phyloP scores from a whole-genome alignment of 306 rosid species.

The Styphnolobium japonicum region DNA sequence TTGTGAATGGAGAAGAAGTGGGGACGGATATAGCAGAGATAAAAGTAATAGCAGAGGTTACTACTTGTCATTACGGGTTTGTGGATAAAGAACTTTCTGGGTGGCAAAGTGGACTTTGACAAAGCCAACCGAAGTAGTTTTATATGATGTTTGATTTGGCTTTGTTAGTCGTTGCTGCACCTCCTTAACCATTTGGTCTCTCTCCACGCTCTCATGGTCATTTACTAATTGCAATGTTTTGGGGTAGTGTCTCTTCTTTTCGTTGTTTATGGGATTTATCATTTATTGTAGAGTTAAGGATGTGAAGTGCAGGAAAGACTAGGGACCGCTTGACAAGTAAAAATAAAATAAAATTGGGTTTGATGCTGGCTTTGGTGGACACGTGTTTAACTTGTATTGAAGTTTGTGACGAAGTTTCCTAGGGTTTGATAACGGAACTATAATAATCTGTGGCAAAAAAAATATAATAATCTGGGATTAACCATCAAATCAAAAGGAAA shows the following conservation, averaged over 20 bases:
- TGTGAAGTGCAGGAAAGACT: background rate
- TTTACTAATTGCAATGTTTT: background rate
- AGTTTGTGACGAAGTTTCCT: background rate
- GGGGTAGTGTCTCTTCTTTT: background rate
- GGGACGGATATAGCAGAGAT: background rate
- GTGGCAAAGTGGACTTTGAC: slow-evolving; percentile 56
- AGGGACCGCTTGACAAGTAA: slow-evolving; percentile 7
- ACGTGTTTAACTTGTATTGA: background rate
- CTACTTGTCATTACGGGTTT: slow-evolving; percentile 51
- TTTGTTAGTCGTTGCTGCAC: slow-evolving; percentile 23
- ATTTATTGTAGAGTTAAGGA: slow-evolving; percentile 1
- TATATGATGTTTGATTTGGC: slow-evolving; percentile 28
- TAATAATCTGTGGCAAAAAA: background rate
- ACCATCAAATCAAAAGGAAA: too few species aligned
- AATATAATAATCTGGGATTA: background rate
- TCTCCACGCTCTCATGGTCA: background rate
- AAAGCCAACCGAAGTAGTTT: slow-evolving; percentile 40
- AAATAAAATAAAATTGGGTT: slow-evolving; percentile 15
- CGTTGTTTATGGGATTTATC: background rate
- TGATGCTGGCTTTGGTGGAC: background rate
- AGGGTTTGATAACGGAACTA: background rate
- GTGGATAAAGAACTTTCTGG: slow-evolving; percentile 56
- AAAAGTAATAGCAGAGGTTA: slow-evolving; percentile 13
- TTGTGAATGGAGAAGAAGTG: slow-evolving; percentile 27
- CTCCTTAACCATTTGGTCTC: slow-evolving; percentile 30